Evolutionary conservation across 163 green algal species (phyloP), one percentile per base, ranked within the genome.

Genomic region (Chlorella variabilis): DNA sequence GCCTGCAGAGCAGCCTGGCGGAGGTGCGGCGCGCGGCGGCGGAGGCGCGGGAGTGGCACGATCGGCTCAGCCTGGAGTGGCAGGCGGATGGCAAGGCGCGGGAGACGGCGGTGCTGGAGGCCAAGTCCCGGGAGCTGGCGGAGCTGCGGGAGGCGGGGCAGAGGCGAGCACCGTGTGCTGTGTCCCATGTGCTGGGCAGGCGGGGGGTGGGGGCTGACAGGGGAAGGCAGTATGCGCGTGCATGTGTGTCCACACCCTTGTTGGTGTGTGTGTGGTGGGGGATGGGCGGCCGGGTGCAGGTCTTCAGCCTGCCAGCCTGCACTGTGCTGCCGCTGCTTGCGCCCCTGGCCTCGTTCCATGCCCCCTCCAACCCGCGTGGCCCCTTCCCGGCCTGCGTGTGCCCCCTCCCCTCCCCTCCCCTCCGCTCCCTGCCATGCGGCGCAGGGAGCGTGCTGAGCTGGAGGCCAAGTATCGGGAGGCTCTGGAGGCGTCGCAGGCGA

Each of bases 61-160:
- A 88, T 68, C 85, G 87, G 74, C 86, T 91, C 27, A 48, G 91
- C 29, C 39, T 95, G 73, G 90, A 95, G 80, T 79, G 89, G 29
- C 69, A 93, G 83, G 92, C 91, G 3, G 78, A 92, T 31, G 80
- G 85, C 27, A 91, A 91, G 78, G 90, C 88, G 7, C 81, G 89
- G 51, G 85, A 88, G 61, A 90, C 88, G 17, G 67, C 79, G 8
- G 83, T 88, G 29, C 79, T 93, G 51, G 85, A 96, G 78, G 89
- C 93, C 70, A 88, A 86, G 38, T 51, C 90, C 18, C 56, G 83
- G 21, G 89, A 94, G 83, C 82, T 89, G 56, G 71, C 83, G 4
- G 79, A 87, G 56, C 68, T 92, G 20, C 90, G 84, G 58, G 86
- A 90, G 39, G 75, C 88, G 63, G 63, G 85, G 39, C 84, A 91